Evolutionary conservation across 345 rosid species (phyloP).

Genomic region (Camelina sativa): DNA sequence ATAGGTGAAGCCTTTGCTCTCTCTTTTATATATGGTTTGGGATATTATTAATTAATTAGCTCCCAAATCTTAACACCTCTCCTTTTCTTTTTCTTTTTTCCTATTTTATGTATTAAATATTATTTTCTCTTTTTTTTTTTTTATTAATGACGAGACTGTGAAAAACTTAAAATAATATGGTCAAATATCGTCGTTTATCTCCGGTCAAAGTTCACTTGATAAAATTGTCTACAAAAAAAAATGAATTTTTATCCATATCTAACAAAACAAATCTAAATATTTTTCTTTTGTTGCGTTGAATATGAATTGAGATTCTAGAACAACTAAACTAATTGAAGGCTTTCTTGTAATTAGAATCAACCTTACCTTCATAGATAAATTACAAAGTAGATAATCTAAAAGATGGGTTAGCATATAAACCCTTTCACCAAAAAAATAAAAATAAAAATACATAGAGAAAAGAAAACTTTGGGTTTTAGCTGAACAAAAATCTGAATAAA

Average conservation of each 20-base stretch:
- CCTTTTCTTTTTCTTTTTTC: neutral
- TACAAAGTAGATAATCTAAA: neutral
- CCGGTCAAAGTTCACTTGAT: neutral
- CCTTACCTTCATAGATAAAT: neutral
- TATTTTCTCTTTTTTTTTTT: no score
- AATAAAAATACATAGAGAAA: neutral
- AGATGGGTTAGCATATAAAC: neutral
- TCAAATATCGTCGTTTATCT: neutral
- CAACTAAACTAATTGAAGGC: conserved; percentile 1
- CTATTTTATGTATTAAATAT: neutral
- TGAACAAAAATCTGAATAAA: neutral
- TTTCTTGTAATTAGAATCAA: neutral
- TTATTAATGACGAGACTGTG: neutral
- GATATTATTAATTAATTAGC: conserved; percentile 20
- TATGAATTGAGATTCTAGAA: conserved; percentile 27
- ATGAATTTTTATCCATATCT: neutral
- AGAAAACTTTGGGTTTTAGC: neutral
- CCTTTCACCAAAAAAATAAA: neutral
- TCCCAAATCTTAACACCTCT: conserved; percentile 7
- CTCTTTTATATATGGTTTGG: conserved; percentile 28
- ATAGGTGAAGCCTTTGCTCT: conserved; percentile 28
- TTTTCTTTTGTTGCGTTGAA: neutral
- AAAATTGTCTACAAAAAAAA: neutral
- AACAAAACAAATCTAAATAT: conserved; percentile 12
- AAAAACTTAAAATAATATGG: conserved; percentile 6